Base-by-base conservation (phyloP, 495 filamentous ascomycete genomes). In the Xylaria intraflava region DNA sequence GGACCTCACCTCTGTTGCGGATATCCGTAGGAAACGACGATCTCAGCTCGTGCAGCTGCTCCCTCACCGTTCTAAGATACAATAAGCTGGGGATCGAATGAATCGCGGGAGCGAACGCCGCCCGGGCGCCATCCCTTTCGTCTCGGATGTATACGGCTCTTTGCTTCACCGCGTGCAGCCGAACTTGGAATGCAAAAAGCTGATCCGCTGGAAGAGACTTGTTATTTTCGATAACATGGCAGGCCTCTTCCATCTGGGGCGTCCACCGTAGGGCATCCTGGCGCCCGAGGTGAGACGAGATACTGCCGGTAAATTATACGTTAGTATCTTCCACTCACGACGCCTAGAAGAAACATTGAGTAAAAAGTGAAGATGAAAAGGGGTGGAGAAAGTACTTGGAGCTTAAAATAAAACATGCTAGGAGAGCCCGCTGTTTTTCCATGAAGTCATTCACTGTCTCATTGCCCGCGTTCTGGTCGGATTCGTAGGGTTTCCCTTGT, bases 341-440 rank as follows among this genome's bases (percentile, higher is more conserved):
- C n/a, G n/a, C 2, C 22, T 27, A 16, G 27, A 0, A 44, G 2
- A 30, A 8, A 27, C 11, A 10, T n/a, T 14, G 19, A 35, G 31
- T 2, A n/a, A n/a, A n/a, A 2, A 46, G 29, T 35, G 10, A 22
- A 46, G 29, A 46, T 31, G 7, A 6, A 9, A 35, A 53, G 26
- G 17, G 14, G 27, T 11, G n/a, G 17, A 0, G 30, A 17, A 57
- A 59, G 26, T 66, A 78, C 74, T 70, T 65, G 11, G 74, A 76
- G 29, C 70, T 75, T 26, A 77, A 49, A 23, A 78, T 36, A 33
- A 75, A 80, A 44, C 73, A 74, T 14, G 72, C 78, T 22, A 81
- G 58, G 12, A 74, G 68, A 24, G 76, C 73, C 47, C 80, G 66
- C 39, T 75, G 66, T 56, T 77, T 75, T 53, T 82, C 78, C 47